phyloP scores from a whole-genome alignment of 305 asterid genomes.

The Solanum hybrid region DNA sequence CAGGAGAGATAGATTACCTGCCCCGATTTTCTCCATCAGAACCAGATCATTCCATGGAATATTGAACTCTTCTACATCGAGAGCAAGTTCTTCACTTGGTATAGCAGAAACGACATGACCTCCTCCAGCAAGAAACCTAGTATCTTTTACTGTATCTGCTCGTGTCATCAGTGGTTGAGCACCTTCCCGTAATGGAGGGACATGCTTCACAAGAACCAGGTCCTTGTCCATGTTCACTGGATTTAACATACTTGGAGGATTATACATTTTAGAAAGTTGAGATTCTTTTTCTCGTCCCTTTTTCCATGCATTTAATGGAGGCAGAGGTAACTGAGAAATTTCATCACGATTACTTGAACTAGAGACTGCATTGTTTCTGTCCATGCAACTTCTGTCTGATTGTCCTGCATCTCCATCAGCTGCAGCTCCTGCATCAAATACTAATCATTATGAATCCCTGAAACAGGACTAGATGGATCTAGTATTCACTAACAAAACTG shows the following conservation, averaged over 20 bases:
- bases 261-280: slow-evolving; percentile 24
- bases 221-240: slow-evolving; percentile 20
- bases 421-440: slow-evolving; percentile 26
- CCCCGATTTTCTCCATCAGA: slow-evolving; percentile 77
- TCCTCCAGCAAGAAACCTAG: neutral
- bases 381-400: slow-evolving; percentile 27
- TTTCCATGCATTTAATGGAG: slow-evolving; percentile 44
- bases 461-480: neutral
- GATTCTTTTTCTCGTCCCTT: slow-evolving; percentile 50
- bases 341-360: slow-evolving; percentile 49
- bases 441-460: neutral
- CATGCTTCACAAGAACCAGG: neutral
- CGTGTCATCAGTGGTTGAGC: slow-evolving; percentile 29
- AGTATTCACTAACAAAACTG: neutral
- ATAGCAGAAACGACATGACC: slow-evolving; percentile 35
- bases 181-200: slow-evolving; percentile 18
- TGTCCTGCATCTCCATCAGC: slow-evolving; percentile 37
- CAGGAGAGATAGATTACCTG: slow-evolving; percentile 48
- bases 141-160: slow-evolving; percentile 7
- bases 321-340: slow-evolving; percentile 23
- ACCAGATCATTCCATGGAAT: slow-evolving; percentile 95
- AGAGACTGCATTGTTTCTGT: slow-evolving; percentile 29
- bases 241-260: slow-evolving; percentile 29
- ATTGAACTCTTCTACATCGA: slow-evolving; percentile 69
- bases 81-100: slow-evolving; percentile 34